A percentile compares a stretch with the other conserved stretches of the same genome.
These are phyloP conservation scores for Malus sylvestris DNA, from an alignment of 306 rosid species.

Conservation along the genomic window DNA sequence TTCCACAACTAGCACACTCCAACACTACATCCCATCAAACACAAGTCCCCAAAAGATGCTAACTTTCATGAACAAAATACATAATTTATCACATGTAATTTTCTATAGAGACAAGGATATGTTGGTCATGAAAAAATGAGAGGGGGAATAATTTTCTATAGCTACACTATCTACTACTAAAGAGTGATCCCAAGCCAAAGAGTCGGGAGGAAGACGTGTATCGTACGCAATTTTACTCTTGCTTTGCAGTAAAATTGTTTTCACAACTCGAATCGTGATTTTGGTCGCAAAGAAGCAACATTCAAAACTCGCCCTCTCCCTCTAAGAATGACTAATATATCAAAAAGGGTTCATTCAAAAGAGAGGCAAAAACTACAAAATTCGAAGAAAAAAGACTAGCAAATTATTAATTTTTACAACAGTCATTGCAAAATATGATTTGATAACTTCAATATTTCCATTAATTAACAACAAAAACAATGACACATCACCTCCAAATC, in stretches of 20 bases:
- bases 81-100: background rate
- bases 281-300: too few species aligned
- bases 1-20: background rate
- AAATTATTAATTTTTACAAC: background rate
- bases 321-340: background rate
- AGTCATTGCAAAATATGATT: background rate
- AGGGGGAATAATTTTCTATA: too few species aligned
- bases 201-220: too few species aligned
- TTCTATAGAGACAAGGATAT: background rate
- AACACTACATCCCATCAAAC: background rate
- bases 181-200: too few species aligned
- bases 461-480: slow-evolving; percentile 5
- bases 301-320: background rate
- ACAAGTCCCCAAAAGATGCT: background rate
- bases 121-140: background rate
- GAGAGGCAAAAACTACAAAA: background rate
- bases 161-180: too few species aligned
- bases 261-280: accelerated
- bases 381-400: background rate
- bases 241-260: accelerated
- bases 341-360: background rate
- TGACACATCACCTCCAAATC: slow-evolving; percentile 12
- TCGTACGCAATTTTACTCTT: accelerated
- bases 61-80: background rate
- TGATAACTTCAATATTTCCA: slow-evolving; percentile 6